phyloP scores from a whole-genome alignment of 129 eudicot genomes.

The Lonicera japonica region DNA sequence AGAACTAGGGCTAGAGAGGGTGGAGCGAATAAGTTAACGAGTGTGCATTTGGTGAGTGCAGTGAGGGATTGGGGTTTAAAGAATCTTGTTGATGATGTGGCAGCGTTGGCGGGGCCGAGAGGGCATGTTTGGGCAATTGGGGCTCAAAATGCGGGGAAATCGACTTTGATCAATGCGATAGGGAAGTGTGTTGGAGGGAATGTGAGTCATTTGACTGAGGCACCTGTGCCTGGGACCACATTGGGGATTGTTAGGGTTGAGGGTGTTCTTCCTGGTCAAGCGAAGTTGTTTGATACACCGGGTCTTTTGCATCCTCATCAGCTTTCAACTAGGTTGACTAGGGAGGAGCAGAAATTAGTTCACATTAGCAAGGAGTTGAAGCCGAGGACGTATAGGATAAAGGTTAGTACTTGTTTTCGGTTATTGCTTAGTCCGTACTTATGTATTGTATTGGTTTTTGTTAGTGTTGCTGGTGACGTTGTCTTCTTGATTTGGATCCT shows the following conservation, averaged over 20 bases:
- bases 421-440: neutral
- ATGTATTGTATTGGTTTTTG: neutral
- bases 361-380: slow-evolving; percentile 74
- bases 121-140: slow-evolving; percentile 97
- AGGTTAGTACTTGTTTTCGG: slow-evolving; percentile 32
- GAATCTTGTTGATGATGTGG: slow-evolving; percentile 82
- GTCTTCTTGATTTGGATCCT: neutral
- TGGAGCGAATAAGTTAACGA: slow-evolving; percentile 63
- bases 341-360: slow-evolving; percentile 76
- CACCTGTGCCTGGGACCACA: slow-evolving; percentile 94
- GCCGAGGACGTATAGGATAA: slow-evolving; percentile 90
- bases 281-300: slow-evolving; percentile 93
- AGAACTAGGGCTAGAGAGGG: slow-evolving; percentile 78
- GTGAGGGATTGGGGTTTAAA: slow-evolving; percentile 81
- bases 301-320: slow-evolving; percentile 94
- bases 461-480: neutral
- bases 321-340: slow-evolving; percentile 73
- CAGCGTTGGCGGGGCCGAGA: slow-evolving; percentile 63
- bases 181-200: slow-evolving; percentile 70
- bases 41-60: slow-evolving; percentile 92
- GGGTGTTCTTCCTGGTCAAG: slow-evolving; percentile 71
- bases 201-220: slow-evolving; percentile 75
- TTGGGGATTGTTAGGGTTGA: slow-evolving; percentile 86
- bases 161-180: slow-evolving; percentile 80
- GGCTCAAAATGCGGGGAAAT: slow-evolving; percentile 96